phyloP scores from a whole-genome alignment of 768 basidiomycete species.

The Tulasnella sp. region DNA sequence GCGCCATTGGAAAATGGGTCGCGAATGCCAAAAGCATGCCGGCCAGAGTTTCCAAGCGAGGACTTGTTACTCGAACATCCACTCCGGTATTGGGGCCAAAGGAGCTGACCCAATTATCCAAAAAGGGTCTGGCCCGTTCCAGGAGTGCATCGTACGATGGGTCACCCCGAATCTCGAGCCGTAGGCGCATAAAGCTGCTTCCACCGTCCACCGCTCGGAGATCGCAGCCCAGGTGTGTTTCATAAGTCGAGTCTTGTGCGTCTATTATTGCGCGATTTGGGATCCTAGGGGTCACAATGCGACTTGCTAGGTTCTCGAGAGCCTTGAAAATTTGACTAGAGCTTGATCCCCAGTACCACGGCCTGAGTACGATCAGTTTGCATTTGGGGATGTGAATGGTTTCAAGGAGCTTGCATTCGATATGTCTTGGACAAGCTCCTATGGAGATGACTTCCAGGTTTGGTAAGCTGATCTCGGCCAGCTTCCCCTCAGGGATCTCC shows the following conservation, averaged over 20 bases:
- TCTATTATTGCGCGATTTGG: not conserved
- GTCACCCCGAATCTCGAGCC: not conserved
- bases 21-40: not conserved
- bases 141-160: not conserved
- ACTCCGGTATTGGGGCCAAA: not conserved
- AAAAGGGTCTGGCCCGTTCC: not conserved
- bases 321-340: not conserved
- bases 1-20: not conserved
- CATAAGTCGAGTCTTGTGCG: too few relatives aligned
- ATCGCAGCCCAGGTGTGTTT: not conserved
- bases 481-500: not conserved
- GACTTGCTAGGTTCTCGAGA: not conserved
- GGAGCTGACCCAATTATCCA: not conserved
- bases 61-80: not conserved
- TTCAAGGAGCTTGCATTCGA: not conserved
- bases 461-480: not conserved
- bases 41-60: not conserved
- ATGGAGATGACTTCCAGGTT: not conserved
- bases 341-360: not conserved
- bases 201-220: not conserved
- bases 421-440: not conserved
- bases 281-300: not conserved
- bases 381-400: not conserved
- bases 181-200: not conserved
- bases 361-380: not conserved